Percentiles rank a stretch among this genome's conserved stretches.
Evolutionary conservation across 192 early-diverging fungal species (phyloP).

Genomic region (Backusella mclennaniae): DNA sequence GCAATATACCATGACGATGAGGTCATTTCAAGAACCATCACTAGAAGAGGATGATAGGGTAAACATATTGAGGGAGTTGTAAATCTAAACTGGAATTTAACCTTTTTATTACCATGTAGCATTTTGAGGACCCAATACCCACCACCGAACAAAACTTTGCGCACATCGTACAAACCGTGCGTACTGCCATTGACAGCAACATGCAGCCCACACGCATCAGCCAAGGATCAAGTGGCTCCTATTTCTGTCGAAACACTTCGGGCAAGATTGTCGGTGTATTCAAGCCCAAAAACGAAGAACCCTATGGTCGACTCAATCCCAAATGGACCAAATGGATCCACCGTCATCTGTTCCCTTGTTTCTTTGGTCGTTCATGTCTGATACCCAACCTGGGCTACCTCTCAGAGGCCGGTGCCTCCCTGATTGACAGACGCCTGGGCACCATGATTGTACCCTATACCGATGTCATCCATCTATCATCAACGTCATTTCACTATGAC

Average conservation of each 20-base stretch:
- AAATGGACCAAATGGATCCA: conserved; percentile 96
- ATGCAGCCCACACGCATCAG: conserved; percentile 54
- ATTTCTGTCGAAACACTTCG: conserved; percentile 78
- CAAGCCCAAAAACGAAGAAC: conserved; percentile 82
- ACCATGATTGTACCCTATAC: conserved; percentile 79
- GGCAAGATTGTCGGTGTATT: conserved; percentile 86
- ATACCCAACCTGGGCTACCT: conserved; percentile 91
- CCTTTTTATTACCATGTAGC: background rate
- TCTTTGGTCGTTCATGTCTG: conserved; percentile 81
- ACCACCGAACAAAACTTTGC: conserved; percentile 42
- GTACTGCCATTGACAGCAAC: conserved; percentile 42
- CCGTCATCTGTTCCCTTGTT: conserved; percentile 82
- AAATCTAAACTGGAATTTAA: too few species aligned
- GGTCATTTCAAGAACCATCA: background rate
- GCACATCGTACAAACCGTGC: conserved; percentile 49
- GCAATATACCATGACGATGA: conserved; percentile 12
- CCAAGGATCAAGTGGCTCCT: conserved; percentile 87
- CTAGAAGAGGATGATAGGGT: conserved; percentile 1
- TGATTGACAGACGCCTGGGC: conserved; percentile 72
- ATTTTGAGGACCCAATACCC: conserved; percentile 32
- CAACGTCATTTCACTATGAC: conserved; percentile 81
- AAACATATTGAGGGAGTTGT: background rate
- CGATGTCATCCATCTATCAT: conserved; percentile 70
- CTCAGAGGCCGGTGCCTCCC: conserved; percentile 84
- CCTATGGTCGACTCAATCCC: conserved; percentile 65